Percentiles rank a stretch among this genome's conserved stretches.
These are phyloP conservation scores for Centrapalus pauciflorus DNA, from an alignment of 129 eudicot genomes.

Conservation along the genomic window DNA sequence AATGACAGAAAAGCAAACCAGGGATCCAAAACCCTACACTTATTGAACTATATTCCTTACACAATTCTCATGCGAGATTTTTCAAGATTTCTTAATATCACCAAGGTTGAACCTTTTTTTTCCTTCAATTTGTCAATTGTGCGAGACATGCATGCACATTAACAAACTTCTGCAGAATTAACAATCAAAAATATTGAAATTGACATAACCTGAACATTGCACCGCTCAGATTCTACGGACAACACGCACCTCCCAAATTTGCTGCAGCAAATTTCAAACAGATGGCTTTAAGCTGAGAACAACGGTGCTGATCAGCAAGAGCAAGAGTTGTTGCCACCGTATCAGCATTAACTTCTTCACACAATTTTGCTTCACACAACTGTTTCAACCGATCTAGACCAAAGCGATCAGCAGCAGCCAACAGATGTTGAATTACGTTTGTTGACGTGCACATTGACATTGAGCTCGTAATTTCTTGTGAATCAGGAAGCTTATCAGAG, in stretches of 20 bases:
- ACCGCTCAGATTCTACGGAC: conserved; percentile 71
- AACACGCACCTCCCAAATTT: conserved; percentile 98
- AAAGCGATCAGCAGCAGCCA: conserved; percentile 89
- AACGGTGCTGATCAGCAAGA: conserved; percentile 83
- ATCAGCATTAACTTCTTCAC: conserved; percentile 66
- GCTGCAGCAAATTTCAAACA: conserved; percentile 90
- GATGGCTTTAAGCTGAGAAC: conserved; percentile 69
- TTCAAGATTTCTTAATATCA: conserved; percentile 2
- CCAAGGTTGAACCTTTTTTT: background rate
- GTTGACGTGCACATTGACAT: conserved; percentile 39
- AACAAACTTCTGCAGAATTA: conserved; percentile 16
- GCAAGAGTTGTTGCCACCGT: conserved; percentile 89
- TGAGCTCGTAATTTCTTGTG: conserved; percentile 55
- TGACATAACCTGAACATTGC: conserved; percentile 71
- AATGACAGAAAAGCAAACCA: background rate
- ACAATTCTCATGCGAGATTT: background rate
- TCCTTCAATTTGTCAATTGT: conserved; percentile 1
- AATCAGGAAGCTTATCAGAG: conserved; percentile 61
- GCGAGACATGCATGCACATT: conserved; percentile 18
- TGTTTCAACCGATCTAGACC: conserved; percentile 69
- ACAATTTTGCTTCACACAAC: conserved; percentile 74
- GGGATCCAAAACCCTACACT: background rate
- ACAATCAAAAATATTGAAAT: conserved; percentile 30
- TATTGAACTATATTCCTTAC: background rate
- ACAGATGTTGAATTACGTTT: conserved; percentile 62